Evolutionary conservation across 2,329 filamentous ascomycete genomes (phyloP).

Genomic region (Pyrenochaeta sp.): DNA sequence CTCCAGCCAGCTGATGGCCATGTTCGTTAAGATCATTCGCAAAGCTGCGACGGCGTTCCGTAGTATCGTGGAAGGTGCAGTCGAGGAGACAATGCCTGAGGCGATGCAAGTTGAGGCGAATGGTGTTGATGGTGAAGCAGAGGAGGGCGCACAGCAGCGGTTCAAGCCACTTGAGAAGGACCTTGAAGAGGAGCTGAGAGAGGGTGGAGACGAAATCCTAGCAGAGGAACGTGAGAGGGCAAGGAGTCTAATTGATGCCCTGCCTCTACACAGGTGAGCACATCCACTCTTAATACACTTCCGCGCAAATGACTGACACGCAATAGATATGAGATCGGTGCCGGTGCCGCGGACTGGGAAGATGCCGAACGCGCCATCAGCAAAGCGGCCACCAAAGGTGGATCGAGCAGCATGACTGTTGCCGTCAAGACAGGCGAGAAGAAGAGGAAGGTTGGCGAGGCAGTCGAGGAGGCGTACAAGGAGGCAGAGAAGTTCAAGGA

Average conservation of each 20-base stretch:
- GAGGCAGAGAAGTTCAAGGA: slow-evolving; percentile 49
- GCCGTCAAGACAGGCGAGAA: slow-evolving; percentile 80
- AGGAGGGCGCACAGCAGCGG: slow-evolving; percentile 67
- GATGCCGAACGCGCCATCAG: slow-evolving; percentile 77
- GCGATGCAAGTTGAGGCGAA: slow-evolving; percentile 52
- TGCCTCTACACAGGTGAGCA: slow-evolving; percentile 84
- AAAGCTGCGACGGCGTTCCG: slow-evolving; percentile 86
- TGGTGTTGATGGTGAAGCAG: slow-evolving; percentile 62
- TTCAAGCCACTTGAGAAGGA: slow-evolving; percentile 76
- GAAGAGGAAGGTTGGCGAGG: slow-evolving; percentile 76
- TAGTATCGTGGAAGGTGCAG: slow-evolving; percentile 75
- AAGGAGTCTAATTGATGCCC: slow-evolving; percentile 85
- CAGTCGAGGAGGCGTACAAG: slow-evolving; percentile 58
- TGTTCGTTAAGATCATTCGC: slow-evolving; percentile 96
- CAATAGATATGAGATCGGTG: slow-evolving; percentile 55
- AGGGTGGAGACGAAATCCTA: slow-evolving; percentile 80
- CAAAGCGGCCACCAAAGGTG: slow-evolving; percentile 56
- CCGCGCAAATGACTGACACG: neutral
- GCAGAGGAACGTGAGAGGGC: slow-evolving; percentile 76
- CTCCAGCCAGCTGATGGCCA: slow-evolving; percentile 83
- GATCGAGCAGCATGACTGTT: slow-evolving; percentile 70
- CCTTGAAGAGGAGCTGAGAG: slow-evolving; percentile 83
- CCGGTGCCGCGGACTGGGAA: slow-evolving; percentile 62
- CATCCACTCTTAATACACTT: neutral
- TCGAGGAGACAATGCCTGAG: slow-evolving; percentile 57